These are phyloP conservation scores for Westerdykella sp. DNA, from an alignment of 2,329 filamentous ascomycete genomes.

Conservation along the genomic window DNA sequence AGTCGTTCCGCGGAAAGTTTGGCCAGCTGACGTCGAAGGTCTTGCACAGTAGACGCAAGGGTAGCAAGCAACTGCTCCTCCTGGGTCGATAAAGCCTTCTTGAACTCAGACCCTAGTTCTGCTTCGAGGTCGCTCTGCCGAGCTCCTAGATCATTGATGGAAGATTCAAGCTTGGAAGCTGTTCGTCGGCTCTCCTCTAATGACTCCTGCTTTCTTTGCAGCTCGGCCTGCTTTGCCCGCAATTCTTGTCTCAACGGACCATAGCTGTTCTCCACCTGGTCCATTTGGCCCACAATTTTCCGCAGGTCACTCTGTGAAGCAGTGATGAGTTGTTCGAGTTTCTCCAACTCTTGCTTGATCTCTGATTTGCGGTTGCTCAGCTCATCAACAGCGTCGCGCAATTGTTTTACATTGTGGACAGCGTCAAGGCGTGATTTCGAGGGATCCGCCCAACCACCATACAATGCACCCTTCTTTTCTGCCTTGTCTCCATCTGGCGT, in stretches of 20 bases:
- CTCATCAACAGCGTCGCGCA: constrained; percentile 67
- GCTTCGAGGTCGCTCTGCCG: constrained; percentile 70
- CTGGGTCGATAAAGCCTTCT: constrained; percentile 75
- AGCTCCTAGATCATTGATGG: constrained; percentile 54
- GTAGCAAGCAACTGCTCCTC: constrained; percentile 77
- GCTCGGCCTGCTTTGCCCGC: constrained; percentile 64
- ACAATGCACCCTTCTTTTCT: constrained; percentile 91
- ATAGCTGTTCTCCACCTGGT: constrained; percentile 74
- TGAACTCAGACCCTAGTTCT: constrained; percentile 81
- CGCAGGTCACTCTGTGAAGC: constrained; percentile 75
- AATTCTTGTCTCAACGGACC: constrained; percentile 74
- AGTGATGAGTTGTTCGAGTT: constrained; percentile 83
- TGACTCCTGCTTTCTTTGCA: constrained; percentile 66
- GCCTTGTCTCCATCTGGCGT: constrained; percentile 92
- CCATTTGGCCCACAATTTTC: constrained; percentile 71
- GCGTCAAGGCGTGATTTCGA: constrained; percentile 81
- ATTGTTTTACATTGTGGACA: constrained; percentile 67
- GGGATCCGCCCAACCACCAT: constrained; percentile 87
- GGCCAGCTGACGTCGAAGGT: constrained; percentile 69
- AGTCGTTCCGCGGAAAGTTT: constrained; percentile 66
- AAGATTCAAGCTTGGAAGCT: constrained; percentile 62
- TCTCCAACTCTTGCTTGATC: constrained; percentile 64
- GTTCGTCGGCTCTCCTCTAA: constrained; percentile 64
- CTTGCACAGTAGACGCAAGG: constrained; percentile 62
- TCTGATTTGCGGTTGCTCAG: constrained; percentile 58